Percentiles rank a stretch among this genome's conserved stretches.
Evolutionary conservation across 1,284 basidiomycete species (phyloP).

Genomic region (Irpex sp.): DNA sequence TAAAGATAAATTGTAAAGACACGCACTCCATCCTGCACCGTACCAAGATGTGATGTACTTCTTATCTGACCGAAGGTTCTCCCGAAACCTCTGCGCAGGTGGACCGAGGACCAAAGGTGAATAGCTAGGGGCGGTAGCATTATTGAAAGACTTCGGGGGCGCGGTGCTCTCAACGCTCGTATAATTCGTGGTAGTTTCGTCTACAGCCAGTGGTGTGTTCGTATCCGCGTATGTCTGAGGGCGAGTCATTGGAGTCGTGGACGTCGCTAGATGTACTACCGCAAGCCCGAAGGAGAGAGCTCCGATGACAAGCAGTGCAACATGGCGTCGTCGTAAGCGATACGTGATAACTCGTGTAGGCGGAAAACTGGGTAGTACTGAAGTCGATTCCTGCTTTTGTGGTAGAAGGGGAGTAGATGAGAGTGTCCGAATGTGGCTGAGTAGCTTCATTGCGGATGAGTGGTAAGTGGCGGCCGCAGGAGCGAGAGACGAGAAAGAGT

Average conservation of each 20-base stretch:
- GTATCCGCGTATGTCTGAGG: background rate
- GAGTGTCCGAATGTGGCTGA: background rate
- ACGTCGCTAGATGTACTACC: background rate
- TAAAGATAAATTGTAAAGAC: background rate
- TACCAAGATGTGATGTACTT: slow-evolving; percentile 68
- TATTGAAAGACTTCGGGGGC: background rate
- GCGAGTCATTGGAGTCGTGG: background rate
- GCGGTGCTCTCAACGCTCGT: background rate
- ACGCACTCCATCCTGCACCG: slow-evolving; percentile 67
- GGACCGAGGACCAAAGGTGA: slow-evolving; percentile 36
- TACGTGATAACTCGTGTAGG: background rate
- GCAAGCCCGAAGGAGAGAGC: background rate
- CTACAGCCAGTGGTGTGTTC: background rate
- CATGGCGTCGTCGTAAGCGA: background rate
- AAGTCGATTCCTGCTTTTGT: background rate
- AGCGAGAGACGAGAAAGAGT: background rate
- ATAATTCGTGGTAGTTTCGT: background rate
- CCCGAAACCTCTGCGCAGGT: slow-evolving; percentile 53
- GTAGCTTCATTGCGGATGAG: background rate
- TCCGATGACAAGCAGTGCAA: background rate
- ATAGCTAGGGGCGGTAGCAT: background rate
- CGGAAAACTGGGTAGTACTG: background rate
- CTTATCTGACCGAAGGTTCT: slow-evolving; percentile 51
- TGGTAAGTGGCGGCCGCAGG: background rate
- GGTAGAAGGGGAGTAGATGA: background rate